phyloP scores from a whole-genome alignment of 177 flowering plant genomes.

The Vitis hybrid region DNA sequence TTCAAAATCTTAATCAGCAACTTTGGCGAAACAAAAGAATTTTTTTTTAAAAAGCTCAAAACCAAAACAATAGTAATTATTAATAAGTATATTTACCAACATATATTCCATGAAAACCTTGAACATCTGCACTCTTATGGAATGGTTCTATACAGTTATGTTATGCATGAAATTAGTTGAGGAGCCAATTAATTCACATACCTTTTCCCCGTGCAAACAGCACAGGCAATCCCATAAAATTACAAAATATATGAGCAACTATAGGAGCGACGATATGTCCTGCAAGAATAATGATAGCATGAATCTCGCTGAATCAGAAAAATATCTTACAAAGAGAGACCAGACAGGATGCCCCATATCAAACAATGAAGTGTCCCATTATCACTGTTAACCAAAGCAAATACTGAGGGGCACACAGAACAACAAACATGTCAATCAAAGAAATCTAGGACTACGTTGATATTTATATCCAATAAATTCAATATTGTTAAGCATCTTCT shows the following conservation, averaged over 20 bases:
- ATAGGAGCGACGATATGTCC: conserved; percentile 79
- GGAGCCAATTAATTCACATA: conserved; percentile 18
- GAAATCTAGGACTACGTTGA: neutral
- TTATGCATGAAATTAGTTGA: neutral
- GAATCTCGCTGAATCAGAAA: neutral
- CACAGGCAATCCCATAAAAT: conserved; percentile 85
- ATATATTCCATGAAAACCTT: neutral
- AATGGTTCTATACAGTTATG: neutral
- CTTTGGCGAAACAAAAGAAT: too few species aligned
- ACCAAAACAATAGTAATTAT: too few species aligned
- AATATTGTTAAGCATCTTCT: too few species aligned
- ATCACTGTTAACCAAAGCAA: neutral
- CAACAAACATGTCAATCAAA: neutral
- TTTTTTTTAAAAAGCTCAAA: too few species aligned
- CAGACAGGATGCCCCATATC: neutral
- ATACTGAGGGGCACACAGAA: neutral
- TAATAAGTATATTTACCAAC: neutral
- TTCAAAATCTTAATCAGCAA: too few species aligned
- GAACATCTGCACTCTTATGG: neutral
- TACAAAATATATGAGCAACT: conserved; percentile 84
- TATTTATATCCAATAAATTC: too few species aligned
- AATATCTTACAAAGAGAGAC: neutral
- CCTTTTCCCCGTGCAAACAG: conserved; percentile 59
- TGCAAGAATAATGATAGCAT: conserved; percentile 26
- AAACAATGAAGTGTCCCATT: neutral